Evolutionary conservation across 495 filamentous ascomycete species (phyloP), one percentile per base, ranked within the genome.

Genomic region (Aspergillus nidulans): DNA sequence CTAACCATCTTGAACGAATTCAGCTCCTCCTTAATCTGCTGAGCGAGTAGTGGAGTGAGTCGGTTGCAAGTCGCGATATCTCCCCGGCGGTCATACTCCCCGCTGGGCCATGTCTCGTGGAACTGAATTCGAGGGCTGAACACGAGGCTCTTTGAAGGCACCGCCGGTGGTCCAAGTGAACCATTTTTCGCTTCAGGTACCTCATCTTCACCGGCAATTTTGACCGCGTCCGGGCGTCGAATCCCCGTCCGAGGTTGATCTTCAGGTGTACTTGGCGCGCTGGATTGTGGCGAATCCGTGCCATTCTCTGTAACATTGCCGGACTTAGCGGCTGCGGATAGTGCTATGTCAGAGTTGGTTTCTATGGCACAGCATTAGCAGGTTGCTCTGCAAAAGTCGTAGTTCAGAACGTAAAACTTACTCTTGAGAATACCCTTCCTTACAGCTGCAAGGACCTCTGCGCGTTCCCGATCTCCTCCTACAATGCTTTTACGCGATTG

Each of bases 1-100:
- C 86, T 56, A 69, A 96, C 94, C 94, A 99, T 97, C 67, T 98
- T 99, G 79, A 97, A 99, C 59, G 85, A 92, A 74, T 99, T 99
- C 61, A 99, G 79, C 73, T 99, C 94, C 73, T 99, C 94, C 75
- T 97, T 97, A 74, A 99, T 99, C 68, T 99, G 94, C 68, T 99
- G 94, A 30, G 94, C 94, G 58, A 98, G 83, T 80, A 97, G 89
- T 16, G 94, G 94, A 39, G 94, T 99, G 56, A 99, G 74, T 53
- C 92, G 88, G 68, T 99, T 99, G 81, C 94, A 99, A 7, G 94
- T 99, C 23, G 94, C 91, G 69, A 97, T 89, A 12, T 99, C 94
- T 43, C 94, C 95, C 34, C 95, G 85, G 43, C 94, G 86, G 65
- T 99, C 94, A 66, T 99, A 99, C 72, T 99, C 94, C 54, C 85